A percentile compares a stretch with the other conserved stretches of the same genome.
Conservation (phyloP, 257 asterid species). For the Penstemon newberryi region DNA sequence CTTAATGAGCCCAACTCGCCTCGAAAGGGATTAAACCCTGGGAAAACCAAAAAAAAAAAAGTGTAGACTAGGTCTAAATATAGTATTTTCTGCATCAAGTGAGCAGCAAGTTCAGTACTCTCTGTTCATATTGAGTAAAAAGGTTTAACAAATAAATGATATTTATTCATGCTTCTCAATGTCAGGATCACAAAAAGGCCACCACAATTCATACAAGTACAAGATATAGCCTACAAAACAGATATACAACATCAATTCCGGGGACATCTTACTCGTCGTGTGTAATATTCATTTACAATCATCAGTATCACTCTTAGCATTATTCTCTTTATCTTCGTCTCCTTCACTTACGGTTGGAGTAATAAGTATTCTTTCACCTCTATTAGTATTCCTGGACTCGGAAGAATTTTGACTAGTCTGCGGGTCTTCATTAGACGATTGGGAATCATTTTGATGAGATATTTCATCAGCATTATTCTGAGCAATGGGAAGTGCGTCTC, state of each 20-base stretch:
- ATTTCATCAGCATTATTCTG: constrained; percentile 23
- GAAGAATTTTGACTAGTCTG: constrained; percentile 37
- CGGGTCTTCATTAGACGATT: constrained; percentile 23
- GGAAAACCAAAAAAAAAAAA: too few relatives aligned
- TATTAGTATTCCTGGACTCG: background rate
- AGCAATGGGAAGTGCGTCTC: constrained; percentile 17
- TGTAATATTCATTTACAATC: constrained; percentile 1
- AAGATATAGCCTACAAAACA: background rate
- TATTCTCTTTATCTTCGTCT: constrained; percentile 20
- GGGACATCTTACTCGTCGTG: background rate
- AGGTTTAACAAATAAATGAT: too few relatives aligned
- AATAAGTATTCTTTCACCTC: constrained; percentile 21
- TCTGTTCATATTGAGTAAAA: too few relatives aligned
- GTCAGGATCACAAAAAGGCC: too few relatives aligned
- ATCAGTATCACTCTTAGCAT: constrained; percentile 18
- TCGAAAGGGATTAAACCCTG: too few relatives aligned
- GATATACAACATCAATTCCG: background rate
- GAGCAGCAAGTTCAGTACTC: too few relatives aligned
- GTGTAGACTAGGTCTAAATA: too few relatives aligned
- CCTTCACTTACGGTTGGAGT: constrained; percentile 18
- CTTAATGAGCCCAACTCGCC: too few relatives aligned
- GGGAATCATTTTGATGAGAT: constrained; percentile 9
- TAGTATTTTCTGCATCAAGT: too few relatives aligned
- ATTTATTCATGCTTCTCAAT: too few relatives aligned
- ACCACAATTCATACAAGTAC: background rate